phyloP scores from a whole-genome alignment of 768 basidiomycete species.

The Termitomyces sp. region DNA sequence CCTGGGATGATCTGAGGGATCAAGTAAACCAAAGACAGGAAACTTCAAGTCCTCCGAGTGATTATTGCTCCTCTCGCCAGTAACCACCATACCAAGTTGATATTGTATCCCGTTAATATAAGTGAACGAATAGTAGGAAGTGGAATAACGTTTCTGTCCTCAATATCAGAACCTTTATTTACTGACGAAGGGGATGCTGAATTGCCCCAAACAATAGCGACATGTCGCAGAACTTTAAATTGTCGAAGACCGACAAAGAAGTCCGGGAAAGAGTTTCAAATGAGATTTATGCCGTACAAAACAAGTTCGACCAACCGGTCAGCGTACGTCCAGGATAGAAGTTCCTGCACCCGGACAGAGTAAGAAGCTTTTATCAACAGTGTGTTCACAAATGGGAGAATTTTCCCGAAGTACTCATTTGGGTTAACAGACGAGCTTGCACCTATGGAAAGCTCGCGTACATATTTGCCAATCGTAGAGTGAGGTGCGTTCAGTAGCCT shows the following conservation, averaged over 20 bases:
- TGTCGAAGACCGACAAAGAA: not conserved
- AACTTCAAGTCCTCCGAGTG: not conserved
- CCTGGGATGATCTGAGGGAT: not conserved
- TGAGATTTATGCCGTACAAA: not conserved
- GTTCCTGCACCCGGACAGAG: not conserved
- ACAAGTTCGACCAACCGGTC: constrained; percentile 5
- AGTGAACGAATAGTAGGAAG: constrained; percentile 5
- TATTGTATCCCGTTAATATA: not conserved
- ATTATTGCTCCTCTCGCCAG: not conserved
- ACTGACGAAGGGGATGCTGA: not conserved
- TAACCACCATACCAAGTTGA: constrained; percentile 4
- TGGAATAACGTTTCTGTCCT: not conserved
- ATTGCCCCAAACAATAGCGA: constrained; percentile 2
- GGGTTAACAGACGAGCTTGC: not conserved
- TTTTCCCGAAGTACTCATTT: not conserved
- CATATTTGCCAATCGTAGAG: not conserved
- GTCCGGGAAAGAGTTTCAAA: not conserved
- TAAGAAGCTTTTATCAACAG: constrained; percentile 1
- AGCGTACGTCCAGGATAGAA: constrained; percentile 2
- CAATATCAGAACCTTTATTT: not conserved
- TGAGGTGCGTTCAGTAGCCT: not conserved
- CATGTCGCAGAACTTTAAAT: constrained; percentile 5
- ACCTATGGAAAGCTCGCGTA: not conserved
- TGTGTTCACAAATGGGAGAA: not conserved
- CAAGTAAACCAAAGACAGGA: not conserved